These are phyloP conservation scores for Lasiodiplodia citricola DNA, from an alignment of 2,329 filamentous ascomycete genomes.

Conservation along the genomic window DNA sequence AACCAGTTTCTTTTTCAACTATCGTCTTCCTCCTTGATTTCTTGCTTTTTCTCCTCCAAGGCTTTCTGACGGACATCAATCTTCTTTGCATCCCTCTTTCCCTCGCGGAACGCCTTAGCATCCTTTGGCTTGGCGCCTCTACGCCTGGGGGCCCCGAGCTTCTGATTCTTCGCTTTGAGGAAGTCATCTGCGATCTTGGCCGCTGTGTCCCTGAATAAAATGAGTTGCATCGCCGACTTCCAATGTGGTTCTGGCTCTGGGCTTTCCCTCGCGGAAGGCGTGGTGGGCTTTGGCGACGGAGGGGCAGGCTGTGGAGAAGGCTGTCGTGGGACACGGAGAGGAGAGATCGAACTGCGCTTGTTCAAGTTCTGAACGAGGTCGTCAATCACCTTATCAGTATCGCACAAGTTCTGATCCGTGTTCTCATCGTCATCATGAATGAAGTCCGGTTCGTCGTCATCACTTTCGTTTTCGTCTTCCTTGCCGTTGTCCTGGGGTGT, in stretches of 20 bases:
- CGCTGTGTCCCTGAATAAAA: neutral
- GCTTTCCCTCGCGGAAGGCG: neutral
- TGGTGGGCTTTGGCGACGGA: neutral
- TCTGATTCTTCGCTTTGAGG: neutral
- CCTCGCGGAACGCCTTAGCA: neutral
- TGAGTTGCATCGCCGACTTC: slow-evolving; percentile 3
- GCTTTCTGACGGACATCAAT: slow-evolving; percentile 8
- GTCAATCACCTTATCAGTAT: neutral
- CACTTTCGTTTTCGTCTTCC: neutral
- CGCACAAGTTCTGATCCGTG: neutral
- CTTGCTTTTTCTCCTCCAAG: neutral
- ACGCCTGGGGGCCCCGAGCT: neutral
- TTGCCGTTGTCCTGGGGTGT: no score
- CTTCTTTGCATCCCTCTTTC: neutral
- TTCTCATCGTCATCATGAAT: neutral
- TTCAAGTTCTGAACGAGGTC: neutral
- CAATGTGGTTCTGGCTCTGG: neutral
- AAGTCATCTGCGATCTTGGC: neutral
- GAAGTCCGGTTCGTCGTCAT: neutral
- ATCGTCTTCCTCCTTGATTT: neutral
- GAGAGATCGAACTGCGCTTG: neutral
- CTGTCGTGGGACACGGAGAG: neutral
- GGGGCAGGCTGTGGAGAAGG: neutral
- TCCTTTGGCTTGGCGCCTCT: neutral
- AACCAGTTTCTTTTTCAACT: neutral